These are phyloP conservation scores for Fraxinus latifolia DNA, from an alignment of 305 asterid species.

Conservation along the genomic window DNA sequence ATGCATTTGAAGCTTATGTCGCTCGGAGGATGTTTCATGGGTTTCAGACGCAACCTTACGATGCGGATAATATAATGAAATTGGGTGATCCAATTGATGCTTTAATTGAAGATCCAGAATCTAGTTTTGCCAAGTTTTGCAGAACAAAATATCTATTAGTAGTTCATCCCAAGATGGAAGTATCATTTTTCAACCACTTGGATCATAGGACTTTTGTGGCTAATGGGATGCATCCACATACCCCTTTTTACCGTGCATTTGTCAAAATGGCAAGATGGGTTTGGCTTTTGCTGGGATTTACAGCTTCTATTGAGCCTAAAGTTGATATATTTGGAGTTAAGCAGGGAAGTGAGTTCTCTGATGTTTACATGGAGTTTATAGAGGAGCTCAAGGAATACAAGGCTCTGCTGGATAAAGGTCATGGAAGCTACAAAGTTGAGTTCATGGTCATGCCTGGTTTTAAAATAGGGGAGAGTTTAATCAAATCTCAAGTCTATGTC, in stretches of 20 bases:
- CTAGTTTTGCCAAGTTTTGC: slow-evolving; percentile 66
- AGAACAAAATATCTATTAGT: slow-evolving; percentile 52
- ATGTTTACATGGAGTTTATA: slow-evolving; percentile 53
- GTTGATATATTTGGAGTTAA: slow-evolving; percentile 50
- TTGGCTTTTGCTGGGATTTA: slow-evolving; percentile 59
- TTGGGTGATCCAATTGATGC: slow-evolving; percentile 58
- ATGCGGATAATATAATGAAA: slow-evolving; percentile 36
- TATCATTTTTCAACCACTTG: slow-evolving; percentile 57
- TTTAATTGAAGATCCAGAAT: slow-evolving; percentile 51
- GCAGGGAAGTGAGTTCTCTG: slow-evolving; percentile 55
- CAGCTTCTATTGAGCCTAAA: slow-evolving; percentile 40
- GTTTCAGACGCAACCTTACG: slow-evolving; percentile 34
- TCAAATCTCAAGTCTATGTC: slow-evolving; percentile 62
- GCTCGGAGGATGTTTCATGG: slow-evolving; percentile 61
- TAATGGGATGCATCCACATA: slow-evolving; percentile 57
- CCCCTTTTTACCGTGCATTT: slow-evolving; percentile 60
- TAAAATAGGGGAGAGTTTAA: slow-evolving; percentile 42
- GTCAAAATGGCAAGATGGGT: slow-evolving; percentile 74
- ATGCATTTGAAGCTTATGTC: slow-evolving; percentile 70
- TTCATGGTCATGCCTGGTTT: slow-evolving; percentile 75
- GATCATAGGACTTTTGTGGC: slow-evolving; percentile 64
- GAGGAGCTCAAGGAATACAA: slow-evolving; percentile 55
- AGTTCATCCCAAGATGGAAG: slow-evolving; percentile 68
- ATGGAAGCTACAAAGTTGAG: slow-evolving; percentile 52
- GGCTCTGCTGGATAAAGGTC: slow-evolving; percentile 24